A percentile compares a stretch with the other conserved stretches of the same genome.
phyloP scores from a whole-genome alignment of 1,139 yeast species.

The Debaryomyces sp. region DNA sequence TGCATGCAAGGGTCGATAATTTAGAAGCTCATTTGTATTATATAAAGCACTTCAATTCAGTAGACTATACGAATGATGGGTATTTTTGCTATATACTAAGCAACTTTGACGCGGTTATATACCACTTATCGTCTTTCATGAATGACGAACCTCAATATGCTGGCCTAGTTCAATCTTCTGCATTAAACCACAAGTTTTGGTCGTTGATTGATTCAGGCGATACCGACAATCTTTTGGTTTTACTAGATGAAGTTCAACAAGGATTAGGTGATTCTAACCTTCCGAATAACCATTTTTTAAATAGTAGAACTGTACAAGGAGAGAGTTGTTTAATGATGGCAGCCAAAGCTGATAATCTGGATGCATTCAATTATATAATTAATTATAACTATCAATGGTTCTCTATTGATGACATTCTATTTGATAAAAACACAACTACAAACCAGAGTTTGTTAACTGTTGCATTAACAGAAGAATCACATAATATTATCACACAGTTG shows the following conservation, averaged over 20 bases:
- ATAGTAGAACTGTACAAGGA: conserved; percentile 61
- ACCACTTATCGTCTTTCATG: conserved; percentile 47
- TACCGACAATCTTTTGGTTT: conserved; percentile 16
- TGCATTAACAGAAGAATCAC: conserved; percentile 60
- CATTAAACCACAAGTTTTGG: conserved; percentile 58
- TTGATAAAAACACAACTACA: conserved; percentile 57
- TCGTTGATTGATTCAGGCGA: conserved; percentile 45
- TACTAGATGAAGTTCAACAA: conserved; percentile 23
- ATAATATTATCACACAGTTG: conserved; percentile 49
- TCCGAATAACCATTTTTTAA: conserved; percentile 45
- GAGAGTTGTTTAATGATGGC: conserved; percentile 68
- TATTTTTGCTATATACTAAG: conserved; percentile 55
- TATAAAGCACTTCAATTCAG: conserved; percentile 58
- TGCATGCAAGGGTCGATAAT: conserved; percentile 61
- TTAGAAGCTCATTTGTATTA: conserved; percentile 68
- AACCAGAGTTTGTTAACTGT: conserved; percentile 59
- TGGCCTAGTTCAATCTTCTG: conserved; percentile 47
- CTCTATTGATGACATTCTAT: conserved; percentile 66
- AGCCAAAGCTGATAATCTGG: conserved; percentile 43
- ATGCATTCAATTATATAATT: conserved; percentile 50
- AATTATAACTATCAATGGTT: conserved; percentile 48
- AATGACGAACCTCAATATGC: conserved; percentile 35
- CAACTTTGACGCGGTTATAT: conserved; percentile 80
- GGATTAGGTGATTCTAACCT: conserved; percentile 23
- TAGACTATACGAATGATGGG: conserved; percentile 32